Evolutionary conservation across 257 asterid genomes (phyloP).

Genomic region (Nemophila menziesii): DNA sequence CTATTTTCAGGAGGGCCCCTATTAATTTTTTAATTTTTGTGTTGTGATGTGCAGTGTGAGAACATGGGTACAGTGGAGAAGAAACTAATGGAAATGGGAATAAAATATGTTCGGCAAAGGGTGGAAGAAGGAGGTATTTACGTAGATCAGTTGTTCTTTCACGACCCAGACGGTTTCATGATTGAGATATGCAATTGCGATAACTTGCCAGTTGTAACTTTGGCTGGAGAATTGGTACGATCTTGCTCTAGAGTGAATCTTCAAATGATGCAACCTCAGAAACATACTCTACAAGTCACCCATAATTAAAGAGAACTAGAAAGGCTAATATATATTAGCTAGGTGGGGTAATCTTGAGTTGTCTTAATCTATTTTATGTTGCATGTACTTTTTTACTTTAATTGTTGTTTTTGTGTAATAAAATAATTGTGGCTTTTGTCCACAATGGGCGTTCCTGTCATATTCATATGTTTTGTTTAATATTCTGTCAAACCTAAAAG

Average conservation of each 20-base stretch:
- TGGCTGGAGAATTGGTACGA: slow-evolving; percentile 63
- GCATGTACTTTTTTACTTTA: too few relatives aligned
- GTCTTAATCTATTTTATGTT: too few relatives aligned
- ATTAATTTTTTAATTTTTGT: background rate
- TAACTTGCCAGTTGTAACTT: slow-evolving; percentile 59
- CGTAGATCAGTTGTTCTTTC: slow-evolving; percentile 88
- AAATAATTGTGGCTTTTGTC: too few relatives aligned
- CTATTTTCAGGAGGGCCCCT: background rate
- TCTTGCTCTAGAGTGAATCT: slow-evolving; percentile 60
- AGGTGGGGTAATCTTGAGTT: too few relatives aligned
- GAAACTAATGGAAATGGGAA: slow-evolving; percentile 65
- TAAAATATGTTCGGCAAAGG: slow-evolving; percentile 47
- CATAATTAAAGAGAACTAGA: slow-evolving; percentile 15
- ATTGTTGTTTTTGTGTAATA: too few relatives aligned
- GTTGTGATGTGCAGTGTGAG: slow-evolving; percentile 47
- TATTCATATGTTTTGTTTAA: too few relatives aligned
- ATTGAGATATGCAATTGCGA: slow-evolving; percentile 94
- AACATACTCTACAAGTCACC: slow-evolving; percentile 34
- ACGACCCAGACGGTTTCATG: slow-evolving; percentile 96
- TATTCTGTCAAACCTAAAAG: too few relatives aligned
- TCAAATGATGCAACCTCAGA: slow-evolving; percentile 44
- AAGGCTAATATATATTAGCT: too few relatives aligned
- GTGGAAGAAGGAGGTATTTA: slow-evolving; percentile 86
- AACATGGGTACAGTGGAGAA: slow-evolving; percentile 86
- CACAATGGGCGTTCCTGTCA: too few relatives aligned